Conservation (phyloP, 2,329 filamentous ascomycete species). For the Stachybotrys echinatus region DNA sequence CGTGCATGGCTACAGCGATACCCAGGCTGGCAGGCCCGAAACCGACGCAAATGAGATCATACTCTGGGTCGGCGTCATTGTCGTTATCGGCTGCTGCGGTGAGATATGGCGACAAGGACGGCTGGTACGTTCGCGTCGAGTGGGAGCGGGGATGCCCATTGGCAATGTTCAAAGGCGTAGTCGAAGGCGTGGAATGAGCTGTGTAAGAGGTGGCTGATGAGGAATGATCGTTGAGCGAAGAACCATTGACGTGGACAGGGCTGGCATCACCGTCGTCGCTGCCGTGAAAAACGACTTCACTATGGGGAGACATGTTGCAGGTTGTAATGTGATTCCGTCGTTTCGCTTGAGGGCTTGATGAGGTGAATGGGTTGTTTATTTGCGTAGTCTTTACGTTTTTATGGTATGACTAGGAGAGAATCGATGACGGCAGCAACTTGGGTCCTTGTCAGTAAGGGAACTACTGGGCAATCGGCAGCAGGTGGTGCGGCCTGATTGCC, state of each 20-base stretch:
- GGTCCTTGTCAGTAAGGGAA: background rate
- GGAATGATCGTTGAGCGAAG: background rate
- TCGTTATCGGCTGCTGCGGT: slow-evolving; percentile 36
- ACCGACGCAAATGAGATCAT: slow-evolving; percentile 85
- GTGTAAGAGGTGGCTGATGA: background rate
- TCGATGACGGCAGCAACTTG: background rate
- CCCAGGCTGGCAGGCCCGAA: slow-evolving; percentile 90
- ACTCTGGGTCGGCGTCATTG: slow-evolving; percentile 52
- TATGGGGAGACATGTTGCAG: slow-evolving; percentile 30
- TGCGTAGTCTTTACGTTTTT: background rate
- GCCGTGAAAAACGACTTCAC: slow-evolving; percentile 23
- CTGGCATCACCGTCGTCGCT: slow-evolving; percentile 14
- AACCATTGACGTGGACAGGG: slow-evolving; percentile 7
- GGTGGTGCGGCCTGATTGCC: too few species aligned
- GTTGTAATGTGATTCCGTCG: too few species aligned
- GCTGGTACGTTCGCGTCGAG: background rate
- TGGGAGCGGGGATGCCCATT: slow-evolving; percentile 13
- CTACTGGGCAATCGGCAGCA: background rate
- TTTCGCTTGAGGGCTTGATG: too few species aligned
- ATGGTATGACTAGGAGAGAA: background rate
- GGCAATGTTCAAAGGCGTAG: slow-evolving; percentile 12
- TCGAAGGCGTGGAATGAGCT: slow-evolving; percentile 7
- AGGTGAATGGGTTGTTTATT: background rate
- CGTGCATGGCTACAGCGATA: slow-evolving; percentile 83
- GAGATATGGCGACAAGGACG: slow-evolving; percentile 25